phyloP scores from a whole-genome alignment of 352 stramenopile genomes.

The Pythium dissotocum region DNA sequence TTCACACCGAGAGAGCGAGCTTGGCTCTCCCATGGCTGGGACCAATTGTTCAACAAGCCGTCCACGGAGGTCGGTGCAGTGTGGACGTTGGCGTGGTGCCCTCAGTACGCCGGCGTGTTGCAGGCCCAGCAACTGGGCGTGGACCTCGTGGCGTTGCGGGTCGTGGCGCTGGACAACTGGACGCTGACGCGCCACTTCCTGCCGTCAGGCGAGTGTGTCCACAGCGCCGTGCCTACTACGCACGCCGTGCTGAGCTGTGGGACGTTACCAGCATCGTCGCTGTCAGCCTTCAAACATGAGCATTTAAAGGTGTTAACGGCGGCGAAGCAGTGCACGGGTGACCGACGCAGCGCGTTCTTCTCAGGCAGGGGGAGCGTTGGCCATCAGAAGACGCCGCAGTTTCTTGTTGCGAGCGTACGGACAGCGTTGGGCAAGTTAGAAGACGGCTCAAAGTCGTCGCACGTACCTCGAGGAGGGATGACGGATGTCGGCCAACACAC shows the following conservation, averaged over 20 bases:
- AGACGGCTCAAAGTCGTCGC: neutral
- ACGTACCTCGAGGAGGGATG: constrained; percentile 34
- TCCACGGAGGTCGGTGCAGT: constrained; percentile 5
- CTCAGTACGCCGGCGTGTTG: constrained; percentile 45
- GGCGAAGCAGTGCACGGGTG: constrained; percentile 29
- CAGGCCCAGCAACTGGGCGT: constrained; percentile 34
- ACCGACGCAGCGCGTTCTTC: constrained; percentile 32
- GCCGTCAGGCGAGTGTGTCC: constrained; percentile 27
- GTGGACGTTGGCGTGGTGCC: constrained; percentile 38
- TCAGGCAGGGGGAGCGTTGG: constrained; percentile 21
- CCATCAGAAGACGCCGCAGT: constrained; percentile 59
- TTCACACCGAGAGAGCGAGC: constrained; percentile 12
- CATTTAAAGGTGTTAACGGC: constrained; percentile 27
- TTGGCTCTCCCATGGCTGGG: neutral
- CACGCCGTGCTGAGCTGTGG: constrained; percentile 35
- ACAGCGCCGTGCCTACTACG: constrained; percentile 41
- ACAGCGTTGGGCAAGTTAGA: constrained; percentile 16
- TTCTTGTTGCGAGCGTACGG: constrained; percentile 39
- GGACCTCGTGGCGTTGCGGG: constrained; percentile 28
- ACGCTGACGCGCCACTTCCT: constrained; percentile 38
- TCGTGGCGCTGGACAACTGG: constrained; percentile 52
- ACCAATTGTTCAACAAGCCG: constrained; percentile 6
- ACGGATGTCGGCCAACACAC: constrained; percentile 59
- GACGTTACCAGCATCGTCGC: constrained; percentile 17
- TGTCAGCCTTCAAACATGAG: constrained; percentile 8